Evolutionary conservation across 2,329 filamentous ascomycete species (phyloP).

Genomic region (Nigrospora oryzae): DNA sequence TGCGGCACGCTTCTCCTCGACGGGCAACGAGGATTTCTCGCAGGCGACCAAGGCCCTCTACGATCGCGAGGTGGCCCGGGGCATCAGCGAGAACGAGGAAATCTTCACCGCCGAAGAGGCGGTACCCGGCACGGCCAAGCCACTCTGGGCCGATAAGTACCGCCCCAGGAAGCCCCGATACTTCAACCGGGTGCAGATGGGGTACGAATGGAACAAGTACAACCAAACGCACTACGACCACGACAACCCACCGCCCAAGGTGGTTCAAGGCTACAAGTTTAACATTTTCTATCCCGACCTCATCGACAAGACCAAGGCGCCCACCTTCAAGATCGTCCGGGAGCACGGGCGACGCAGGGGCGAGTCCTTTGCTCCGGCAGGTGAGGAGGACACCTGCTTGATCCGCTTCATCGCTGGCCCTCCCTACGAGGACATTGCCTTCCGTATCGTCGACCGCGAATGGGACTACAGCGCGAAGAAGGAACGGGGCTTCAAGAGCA

Average conservation of each 20-base stretch:
- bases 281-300: constrained; percentile 99
- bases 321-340: constrained; percentile 91
- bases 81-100: constrained; percentile 89
- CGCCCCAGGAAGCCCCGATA: constrained; percentile 87
- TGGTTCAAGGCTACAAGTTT: constrained; percentile 98
- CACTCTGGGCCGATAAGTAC: constrained; percentile 78
- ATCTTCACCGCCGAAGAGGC: constrained; percentile 88
- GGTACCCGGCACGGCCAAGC: constrained; percentile 54
- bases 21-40: constrained; percentile 71
- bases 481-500: constrained; percentile 90
- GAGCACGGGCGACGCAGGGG: constrained; percentile 84
- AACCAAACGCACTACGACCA: constrained; percentile 99
- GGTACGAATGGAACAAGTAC: constrained; percentile 99
- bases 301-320: constrained; percentile 88
- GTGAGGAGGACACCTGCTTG: constrained; percentile 93
- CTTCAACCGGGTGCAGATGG: constrained; percentile 98
- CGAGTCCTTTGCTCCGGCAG: constrained; percentile 86
- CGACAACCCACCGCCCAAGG: constrained; percentile 94
- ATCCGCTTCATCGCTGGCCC: constrained; percentile 93
- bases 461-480: constrained; percentile 98
- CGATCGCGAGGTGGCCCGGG: constrained; percentile 85
- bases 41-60: constrained; percentile 83
- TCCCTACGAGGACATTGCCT: constrained; percentile 94
- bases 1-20: constrained; percentile 60
- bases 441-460: constrained; percentile 94